These are phyloP conservation scores for Leptosphaerulina australis DNA, from an alignment of 2,329 filamentous ascomycete genomes.

Conservation along the genomic window DNA sequence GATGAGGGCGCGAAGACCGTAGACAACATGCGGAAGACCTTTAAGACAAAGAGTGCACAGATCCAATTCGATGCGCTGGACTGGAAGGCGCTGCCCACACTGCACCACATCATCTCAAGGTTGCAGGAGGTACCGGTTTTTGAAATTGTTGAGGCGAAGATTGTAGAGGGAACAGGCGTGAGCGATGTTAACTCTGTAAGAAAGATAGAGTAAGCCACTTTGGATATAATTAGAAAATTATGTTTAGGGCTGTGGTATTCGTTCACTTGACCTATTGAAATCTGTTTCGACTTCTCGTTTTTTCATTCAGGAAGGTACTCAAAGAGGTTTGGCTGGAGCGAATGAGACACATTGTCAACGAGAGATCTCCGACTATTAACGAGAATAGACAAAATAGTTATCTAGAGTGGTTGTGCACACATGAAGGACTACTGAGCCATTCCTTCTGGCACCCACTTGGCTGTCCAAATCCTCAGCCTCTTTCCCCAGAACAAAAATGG, in stretches of 20 bases:
- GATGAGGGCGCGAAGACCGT: conserved; percentile 39
- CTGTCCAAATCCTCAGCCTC: conserved; percentile 51
- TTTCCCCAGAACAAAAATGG: conserved; percentile 51
- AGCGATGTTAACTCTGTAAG: conserved; percentile 52
- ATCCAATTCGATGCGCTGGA: conserved; percentile 58
- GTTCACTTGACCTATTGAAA: too few relatives aligned
- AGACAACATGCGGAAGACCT: conserved; percentile 45
- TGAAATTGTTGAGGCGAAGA: conserved; percentile 61
- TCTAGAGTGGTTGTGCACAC: too few relatives aligned
- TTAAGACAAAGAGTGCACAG: conserved; percentile 50
- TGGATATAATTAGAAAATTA: background rate
- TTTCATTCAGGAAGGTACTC: too few relatives aligned
- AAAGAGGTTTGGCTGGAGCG: too few relatives aligned
- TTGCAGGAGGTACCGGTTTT: conserved; percentile 64
- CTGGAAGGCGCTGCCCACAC: conserved; percentile 63
- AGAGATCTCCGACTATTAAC: too few relatives aligned
- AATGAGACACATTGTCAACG: too few relatives aligned
- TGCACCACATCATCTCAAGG: conserved; percentile 62
- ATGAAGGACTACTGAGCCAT: conserved; percentile 22
- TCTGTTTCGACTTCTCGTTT: too few relatives aligned
- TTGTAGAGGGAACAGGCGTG: conserved; percentile 62
- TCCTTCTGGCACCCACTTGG: conserved; percentile 38
- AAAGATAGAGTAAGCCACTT: conserved; percentile 17
- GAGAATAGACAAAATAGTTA: too few relatives aligned
- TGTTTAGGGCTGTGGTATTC: background rate